phyloP scores from a whole-genome alignment of 495 filamentous ascomycete genomes.

The Aspergillus haitiensis region DNA sequence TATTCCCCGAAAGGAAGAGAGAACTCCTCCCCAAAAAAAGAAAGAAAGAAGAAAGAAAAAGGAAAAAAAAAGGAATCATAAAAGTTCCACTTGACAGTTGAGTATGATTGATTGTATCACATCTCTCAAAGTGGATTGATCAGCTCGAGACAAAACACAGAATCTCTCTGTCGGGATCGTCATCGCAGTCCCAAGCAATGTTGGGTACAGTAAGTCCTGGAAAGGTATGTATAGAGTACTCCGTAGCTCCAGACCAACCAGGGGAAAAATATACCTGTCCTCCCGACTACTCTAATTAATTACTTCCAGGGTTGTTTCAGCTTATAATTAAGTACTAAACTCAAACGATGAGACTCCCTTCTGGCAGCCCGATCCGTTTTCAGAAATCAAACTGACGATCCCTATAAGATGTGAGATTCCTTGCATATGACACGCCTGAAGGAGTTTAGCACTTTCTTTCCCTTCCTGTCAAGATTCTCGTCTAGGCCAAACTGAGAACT shows the following conservation, averaged over 20 bases:
- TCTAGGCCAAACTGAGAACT: not conserved
- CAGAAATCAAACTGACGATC: slow-evolving; percentile 26
- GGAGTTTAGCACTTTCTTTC: too few species aligned
- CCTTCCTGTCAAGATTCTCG: not conserved
- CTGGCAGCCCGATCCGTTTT: slow-evolving; percentile 11
- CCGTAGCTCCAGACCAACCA: too few species aligned
- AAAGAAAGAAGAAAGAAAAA: not conserved
- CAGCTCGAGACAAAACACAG: too few species aligned
- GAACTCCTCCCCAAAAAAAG: not conserved
- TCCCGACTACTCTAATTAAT: not conserved
- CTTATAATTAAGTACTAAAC: not conserved
- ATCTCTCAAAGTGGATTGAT: not conserved
- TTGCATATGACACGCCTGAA: too few species aligned
- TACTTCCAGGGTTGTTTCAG: slow-evolving; percentile 17
- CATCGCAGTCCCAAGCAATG: too few species aligned
- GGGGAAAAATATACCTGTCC: too few species aligned
- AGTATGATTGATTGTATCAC: not conserved
- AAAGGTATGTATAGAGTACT: too few species aligned
- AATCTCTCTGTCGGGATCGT: too few species aligned
- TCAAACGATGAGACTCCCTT: slow-evolving; percentile 5
- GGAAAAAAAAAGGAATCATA: not conserved
- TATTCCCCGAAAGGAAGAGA: slow-evolving; percentile 1
- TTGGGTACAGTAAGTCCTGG: too few species aligned
- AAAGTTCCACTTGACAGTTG: not conserved
- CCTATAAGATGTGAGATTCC: slow-evolving; percentile 13